Base-by-base conservation (phyloP, 495 filamentous ascomycete genomes). In the Penicillium bovifimosum region DNA sequence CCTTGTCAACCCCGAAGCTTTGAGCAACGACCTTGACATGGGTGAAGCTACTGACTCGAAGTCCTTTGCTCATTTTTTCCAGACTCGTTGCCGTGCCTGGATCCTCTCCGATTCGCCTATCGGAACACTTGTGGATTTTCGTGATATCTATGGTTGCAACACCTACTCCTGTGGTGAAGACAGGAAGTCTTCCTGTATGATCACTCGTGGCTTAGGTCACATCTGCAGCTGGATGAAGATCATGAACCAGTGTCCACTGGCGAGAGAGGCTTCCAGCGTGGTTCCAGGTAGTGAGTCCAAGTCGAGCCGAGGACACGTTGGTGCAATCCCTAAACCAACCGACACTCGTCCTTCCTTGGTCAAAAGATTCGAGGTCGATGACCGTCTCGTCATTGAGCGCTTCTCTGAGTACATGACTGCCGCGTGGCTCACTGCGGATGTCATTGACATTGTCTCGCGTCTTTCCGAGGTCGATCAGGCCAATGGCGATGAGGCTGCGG, bases 61-160 rank as follows among this genome's bases (percentile, higher is more conserved):
- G 1, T 68, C 69, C 0, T 75, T 77, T 50, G 46, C 60, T 0
- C 49, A 58, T 2, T 77, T 76, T 27, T 7, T 75, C 3, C 61
- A 61, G 29, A 64, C 85, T 68, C 81, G 82, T 20, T 77, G 74
- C 35, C 80, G 85, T 20, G 82, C 75, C 5, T 90, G 86, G 56
- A 54, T 79, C n/a, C 62, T 77, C 17, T 79, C 78, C n/a, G 9
- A 65, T 0, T 62, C 77, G 10, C 73, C 74, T 0, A 50, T 75
- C 2, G 83, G 76, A 26, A 67, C 65, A 5, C 74, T 71, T 6
- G 60, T 86, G 20, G 63, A 75, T 8, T 77, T 76, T 6, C 60
- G 61, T 27, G 47, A 55, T 4, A 41, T 61, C 0, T 56, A 68
- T 35, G 73, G 74, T 3, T 77, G 76, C 51, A 80, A 80, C 39